Evolutionary conservation across 1,284 basidiomycete genomes (phyloP), one percentile per base, ranked within the genome.

Genomic region (Apiotrichum siamense): DNA sequence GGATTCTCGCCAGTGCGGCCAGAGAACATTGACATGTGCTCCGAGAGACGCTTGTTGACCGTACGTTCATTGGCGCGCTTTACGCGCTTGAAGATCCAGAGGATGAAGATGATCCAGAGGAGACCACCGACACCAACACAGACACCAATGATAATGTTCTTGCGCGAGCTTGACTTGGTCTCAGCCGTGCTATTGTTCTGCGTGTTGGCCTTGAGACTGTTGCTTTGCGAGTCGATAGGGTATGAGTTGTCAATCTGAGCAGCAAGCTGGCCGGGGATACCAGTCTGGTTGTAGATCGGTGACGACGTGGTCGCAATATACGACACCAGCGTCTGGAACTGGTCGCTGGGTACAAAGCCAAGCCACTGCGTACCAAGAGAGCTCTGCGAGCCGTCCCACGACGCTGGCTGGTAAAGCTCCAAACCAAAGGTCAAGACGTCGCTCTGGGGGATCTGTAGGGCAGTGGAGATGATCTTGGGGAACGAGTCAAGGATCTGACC

Each of bases 1-100:
- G 57, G 59, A 47, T 57, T 54, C n/a, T 54, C 53, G 24, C 49
- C 51, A 15, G 48, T 50, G 50, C 58, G 54, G 38, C 58, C 58
- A 13, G 63, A 64, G 50, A 70, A 72, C 65, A 69, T 65, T n/a
- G 70, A 69, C 70, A 73, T 71, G 60, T 73, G 72, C 57, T 75
- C 72, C 1, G 73, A 75, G 23, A 75, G 50, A 26, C 73, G 65
- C 55, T 66, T 69, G 61, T 75, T 69, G 15, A 75, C 67, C 23
- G 63, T 65, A 26, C 63, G 66, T 38, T 75, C 71, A 57, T 75
- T 73, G 43, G 64, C 64, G 18, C 64, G 61, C 62, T 70, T 71
- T 52, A 73, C 64, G 27, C 70, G 64, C 45, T 69, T 65, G 64
- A 74, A 75, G 54, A 75, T 69, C 72, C 71, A 75, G 51, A 62